Evolutionary conservation across 257 asterid species (phyloP).

Genomic region (Capsicum pubescens): DNA sequence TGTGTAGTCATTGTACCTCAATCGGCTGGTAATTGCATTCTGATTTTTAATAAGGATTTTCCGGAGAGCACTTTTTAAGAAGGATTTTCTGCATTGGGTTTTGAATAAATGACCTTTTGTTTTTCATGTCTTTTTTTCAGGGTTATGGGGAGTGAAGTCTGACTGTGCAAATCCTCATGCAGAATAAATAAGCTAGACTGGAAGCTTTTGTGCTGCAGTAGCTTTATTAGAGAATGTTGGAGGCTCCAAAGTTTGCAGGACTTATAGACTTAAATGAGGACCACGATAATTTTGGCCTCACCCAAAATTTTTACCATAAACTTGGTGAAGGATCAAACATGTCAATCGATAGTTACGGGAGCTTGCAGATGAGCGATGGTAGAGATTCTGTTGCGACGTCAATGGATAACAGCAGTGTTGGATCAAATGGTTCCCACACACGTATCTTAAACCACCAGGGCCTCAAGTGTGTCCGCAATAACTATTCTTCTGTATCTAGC

Average conservation of each 20-base stretch:
- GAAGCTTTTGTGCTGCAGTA: constrained; percentile 31
- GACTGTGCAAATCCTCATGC: constrained; percentile 50
- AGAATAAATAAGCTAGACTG: constrained; percentile 38
- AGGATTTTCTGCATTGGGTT: constrained; percentile 22
- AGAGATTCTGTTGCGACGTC: constrained; percentile 97
- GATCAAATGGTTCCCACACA: constrained; percentile 81
- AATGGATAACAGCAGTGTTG: constrained; percentile 83
- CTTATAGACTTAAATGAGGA: constrained; percentile 72
- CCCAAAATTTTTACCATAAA: constrained; percentile 82
- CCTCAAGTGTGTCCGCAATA: constrained; percentile 68
- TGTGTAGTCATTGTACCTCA: constrained; percentile 2
- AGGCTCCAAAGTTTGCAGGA: constrained; percentile 79
- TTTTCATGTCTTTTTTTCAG: constrained; percentile 14
- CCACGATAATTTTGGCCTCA: constrained; percentile 71
- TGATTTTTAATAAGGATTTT: constrained; percentile 25
- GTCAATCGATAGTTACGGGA: constrained; percentile 83
- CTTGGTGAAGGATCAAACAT: constrained; percentile 88
- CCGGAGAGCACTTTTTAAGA: background rate
- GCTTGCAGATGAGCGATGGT: constrained; percentile 86
- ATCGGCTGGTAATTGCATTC: background rate
- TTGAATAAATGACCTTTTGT: constrained; percentile 18
- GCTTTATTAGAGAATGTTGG: constrained; percentile 56
- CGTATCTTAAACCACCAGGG: constrained; percentile 84
- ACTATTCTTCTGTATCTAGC: constrained; percentile 76
- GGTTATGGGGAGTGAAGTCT: constrained; percentile 41